Evolutionary conservation across 495 filamentous ascomycete genomes (phyloP), one percentile per base, ranked within the genome.

Genomic region (Letharia columbiana): DNA sequence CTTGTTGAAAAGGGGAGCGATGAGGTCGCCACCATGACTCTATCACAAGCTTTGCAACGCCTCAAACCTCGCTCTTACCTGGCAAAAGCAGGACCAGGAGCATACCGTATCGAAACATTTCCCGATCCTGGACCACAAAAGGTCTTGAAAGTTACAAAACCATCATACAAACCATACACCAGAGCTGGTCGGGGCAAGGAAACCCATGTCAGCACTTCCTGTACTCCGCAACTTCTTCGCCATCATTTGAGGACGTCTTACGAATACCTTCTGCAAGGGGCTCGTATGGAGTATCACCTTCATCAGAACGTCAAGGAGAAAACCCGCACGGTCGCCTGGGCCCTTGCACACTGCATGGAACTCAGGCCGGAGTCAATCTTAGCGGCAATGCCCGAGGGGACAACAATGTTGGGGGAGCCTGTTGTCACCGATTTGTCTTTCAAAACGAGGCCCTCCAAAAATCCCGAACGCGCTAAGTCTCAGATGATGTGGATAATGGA

Each of bases 351-450:
- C 50, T 28, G 39, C 42, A 23, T 33, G 39, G 39, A 54, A 13
- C 49, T 64, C 8, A 37, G 47, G 40, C 47, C 61, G 23, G 61
- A 63, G 4, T 52, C 41, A 20, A 63, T 63, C 47, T 20, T 63
- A 3, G 45, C 61, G 7, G 61, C 61, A 15, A 63, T 63, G 61
- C 61, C 47, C 28, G 47, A 63, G 20, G 47, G 47, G 28, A 52
- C 61, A 13, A 54, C 33, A 3, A 63, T 63, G 47, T 28, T 63
- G 23, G 47, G 6, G 9, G 10, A 54, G 40, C 61, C 61, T 31
- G 52, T 12, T 8, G 8, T 5, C 31, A 56, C 52, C 28, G 31
- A 56, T 18, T 7, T 56, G 12, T 33, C 52, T 35, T 17, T 17
- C 52, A 35, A 18, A 10, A 17, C 0, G 28, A 56, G 5, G 15